phyloP scores from a whole-genome alignment of 441 rosid genomes.

The Populus hybrid region DNA sequence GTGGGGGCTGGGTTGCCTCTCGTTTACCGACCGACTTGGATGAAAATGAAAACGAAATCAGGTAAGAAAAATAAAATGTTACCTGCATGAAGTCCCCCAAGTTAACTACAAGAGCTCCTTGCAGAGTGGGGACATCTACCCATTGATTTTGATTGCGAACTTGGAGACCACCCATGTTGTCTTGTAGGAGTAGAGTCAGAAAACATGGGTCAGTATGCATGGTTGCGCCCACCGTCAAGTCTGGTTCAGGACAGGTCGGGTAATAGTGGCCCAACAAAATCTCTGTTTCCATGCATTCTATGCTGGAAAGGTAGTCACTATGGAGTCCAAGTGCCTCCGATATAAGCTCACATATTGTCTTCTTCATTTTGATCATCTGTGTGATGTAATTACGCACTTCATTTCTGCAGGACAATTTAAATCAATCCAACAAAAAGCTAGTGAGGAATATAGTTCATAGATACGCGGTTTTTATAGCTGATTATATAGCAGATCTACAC shows the following conservation, averaged over 20 bases:
- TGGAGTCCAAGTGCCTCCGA: constrained; percentile 35
- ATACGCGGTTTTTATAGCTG: too few relatives aligned
- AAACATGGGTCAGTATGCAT: constrained; percentile 51
- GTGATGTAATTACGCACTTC: constrained; percentile 41
- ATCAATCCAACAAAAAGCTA: neutral
- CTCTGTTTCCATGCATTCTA: constrained; percentile 51
- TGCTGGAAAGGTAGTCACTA: constrained; percentile 23
- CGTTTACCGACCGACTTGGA: neutral
- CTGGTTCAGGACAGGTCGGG: constrained; percentile 57
- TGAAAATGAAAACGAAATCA: neutral
- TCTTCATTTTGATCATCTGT: constrained; percentile 27
- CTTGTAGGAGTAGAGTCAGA: constrained; percentile 48
- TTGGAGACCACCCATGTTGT: constrained; percentile 47
- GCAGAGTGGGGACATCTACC: constrained; percentile 39
- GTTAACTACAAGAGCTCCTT: constrained; percentile 32
- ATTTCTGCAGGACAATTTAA: constrained; percentile 21
- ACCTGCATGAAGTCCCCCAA: neutral
- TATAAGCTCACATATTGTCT: constrained; percentile 28
- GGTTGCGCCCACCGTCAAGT: constrained; percentile 41
- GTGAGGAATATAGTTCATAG: too few relatives aligned
- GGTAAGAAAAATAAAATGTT: neutral
- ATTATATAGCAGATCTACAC: too few relatives aligned
- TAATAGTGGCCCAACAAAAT: constrained; percentile 44
- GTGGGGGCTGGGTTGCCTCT: neutral
- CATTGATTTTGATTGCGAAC: constrained; percentile 40